Evolutionary conservation across 2,329 filamentous ascomycete genomes (phyloP).

Genomic region (Magnaporthiopsis incrustans): DNA sequence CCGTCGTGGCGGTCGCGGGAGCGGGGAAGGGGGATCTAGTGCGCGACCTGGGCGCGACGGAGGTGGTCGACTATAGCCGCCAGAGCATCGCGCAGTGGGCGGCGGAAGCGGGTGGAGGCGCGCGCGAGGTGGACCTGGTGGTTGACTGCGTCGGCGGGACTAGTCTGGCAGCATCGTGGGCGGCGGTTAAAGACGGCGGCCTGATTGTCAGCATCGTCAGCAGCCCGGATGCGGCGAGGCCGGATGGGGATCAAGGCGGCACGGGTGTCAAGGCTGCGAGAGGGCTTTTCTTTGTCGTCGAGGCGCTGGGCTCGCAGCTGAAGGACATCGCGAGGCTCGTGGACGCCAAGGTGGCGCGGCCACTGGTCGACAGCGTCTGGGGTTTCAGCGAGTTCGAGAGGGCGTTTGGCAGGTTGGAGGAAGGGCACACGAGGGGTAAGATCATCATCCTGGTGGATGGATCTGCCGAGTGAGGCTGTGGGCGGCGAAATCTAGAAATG

Average conservation of each 20-base stretch:
- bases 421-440: conserved; percentile 28
- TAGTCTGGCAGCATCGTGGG: conserved; percentile 24
- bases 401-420: conserved; percentile 28
- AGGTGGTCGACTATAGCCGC: conserved; percentile 28
- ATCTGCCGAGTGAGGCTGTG: conserved; percentile 10
- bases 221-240: conserved; percentile 21
- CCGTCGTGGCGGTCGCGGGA: conserved; percentile 26
- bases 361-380: conserved; percentile 29
- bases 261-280: neutral
- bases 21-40: conserved; percentile 22
- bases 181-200: conserved; percentile 25
- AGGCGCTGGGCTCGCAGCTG: conserved; percentile 27
- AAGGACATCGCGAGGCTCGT: conserved; percentile 25
- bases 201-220: conserved; percentile 25
- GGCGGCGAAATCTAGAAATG: neutral
- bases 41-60: conserved; percentile 25
- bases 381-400: conserved; percentile 29
- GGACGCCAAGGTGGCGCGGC: conserved; percentile 22
- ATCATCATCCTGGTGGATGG: conserved; percentile 27
- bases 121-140: conserved; percentile 24
- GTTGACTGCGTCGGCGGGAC: conserved; percentile 29
- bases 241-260: conserved; percentile 12
- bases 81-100: conserved; percentile 24
- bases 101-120: conserved; percentile 14
- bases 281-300: conserved; percentile 27